These are phyloP conservation scores for Rhizopogon vulgaris DNA, from an alignment of 768 basidiomycete genomes.

Conservation along the genomic window DNA sequence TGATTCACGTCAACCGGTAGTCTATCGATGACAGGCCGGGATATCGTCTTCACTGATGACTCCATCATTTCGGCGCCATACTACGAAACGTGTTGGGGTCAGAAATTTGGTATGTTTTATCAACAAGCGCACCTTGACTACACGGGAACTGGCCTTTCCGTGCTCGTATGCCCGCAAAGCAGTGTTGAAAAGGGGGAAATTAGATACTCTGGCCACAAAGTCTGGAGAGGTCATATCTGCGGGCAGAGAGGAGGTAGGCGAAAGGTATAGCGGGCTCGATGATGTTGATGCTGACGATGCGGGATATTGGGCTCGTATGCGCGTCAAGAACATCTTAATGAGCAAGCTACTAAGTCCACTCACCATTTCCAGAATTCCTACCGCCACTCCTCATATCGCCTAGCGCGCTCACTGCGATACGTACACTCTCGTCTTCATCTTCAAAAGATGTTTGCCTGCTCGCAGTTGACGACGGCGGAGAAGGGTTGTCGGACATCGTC, in stretches of 20 bases:
- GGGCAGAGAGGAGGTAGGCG: conserved; percentile 8
- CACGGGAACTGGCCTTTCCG: conserved; percentile 75
- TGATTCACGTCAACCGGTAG: conserved; percentile 69
- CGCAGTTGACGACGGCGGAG: conserved; percentile 9
- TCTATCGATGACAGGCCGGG: conserved; percentile 74
- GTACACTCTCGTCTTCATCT: conserved; percentile 68
- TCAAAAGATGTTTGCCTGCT: conserved; percentile 25
- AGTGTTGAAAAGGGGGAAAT: conserved; percentile 64
- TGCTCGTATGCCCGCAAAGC: conserved; percentile 75
- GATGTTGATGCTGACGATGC: conserved; percentile 6
- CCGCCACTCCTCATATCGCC: conserved; percentile 67
- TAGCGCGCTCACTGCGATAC: conserved; percentile 72
- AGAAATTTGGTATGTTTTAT: conserved; percentile 2
- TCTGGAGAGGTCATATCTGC: conserved; percentile 15
- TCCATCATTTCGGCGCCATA: conserved; percentile 88
- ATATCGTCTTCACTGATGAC: conserved; percentile 74
- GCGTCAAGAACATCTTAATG: not conserved
- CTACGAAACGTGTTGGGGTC: conserved; percentile 31
- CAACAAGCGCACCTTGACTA: conserved; percentile 64
- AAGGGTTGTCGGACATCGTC: conserved; percentile 11
- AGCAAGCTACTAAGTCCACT: conserved; percentile 2
- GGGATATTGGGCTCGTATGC: not conserved
- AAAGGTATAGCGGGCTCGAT: conserved; percentile 9
- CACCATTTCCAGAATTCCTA: conserved; percentile 9
- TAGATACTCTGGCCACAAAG: conserved; percentile 55